These are phyloP conservation scores for Colletotrichum echinochloae DNA, from an alignment of 2,329 filamentous ascomycete species.

Conservation along the genomic window DNA sequence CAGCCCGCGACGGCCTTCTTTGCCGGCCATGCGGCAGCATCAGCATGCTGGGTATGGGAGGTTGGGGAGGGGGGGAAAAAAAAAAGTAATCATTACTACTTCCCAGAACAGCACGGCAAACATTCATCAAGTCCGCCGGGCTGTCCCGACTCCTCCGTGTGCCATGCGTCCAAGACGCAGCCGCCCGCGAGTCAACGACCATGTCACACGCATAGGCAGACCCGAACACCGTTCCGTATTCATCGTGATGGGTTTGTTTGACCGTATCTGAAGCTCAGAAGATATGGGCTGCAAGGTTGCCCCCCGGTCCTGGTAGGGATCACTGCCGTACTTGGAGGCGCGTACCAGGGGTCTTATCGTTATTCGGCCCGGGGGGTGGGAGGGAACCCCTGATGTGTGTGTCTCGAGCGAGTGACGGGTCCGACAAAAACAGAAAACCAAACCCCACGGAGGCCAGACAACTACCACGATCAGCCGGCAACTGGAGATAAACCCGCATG, in stretches of 20 bases:
- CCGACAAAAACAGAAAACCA: neutral
- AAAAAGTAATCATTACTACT: too few species aligned
- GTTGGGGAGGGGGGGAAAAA: too few species aligned
- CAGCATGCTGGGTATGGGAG: too few species aligned
- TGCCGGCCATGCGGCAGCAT: neutral
- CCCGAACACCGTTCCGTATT: slow-evolving; percentile 6
- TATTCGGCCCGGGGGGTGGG: neutral
- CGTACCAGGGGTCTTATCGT: slow-evolving; percentile 6
- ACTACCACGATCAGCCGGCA: neutral
- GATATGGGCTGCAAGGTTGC: neutral
- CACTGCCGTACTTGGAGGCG: too few species aligned
- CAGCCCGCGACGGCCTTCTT: neutral
- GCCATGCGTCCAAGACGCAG: neutral
- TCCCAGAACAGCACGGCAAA: neutral
- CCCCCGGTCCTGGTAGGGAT: neutral
- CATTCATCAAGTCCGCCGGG: neutral
- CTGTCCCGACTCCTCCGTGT: too few species aligned
- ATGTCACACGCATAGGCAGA: neutral
- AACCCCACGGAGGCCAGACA: neutral
- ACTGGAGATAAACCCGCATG: slow-evolving; percentile 18
- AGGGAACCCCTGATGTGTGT: neutral
- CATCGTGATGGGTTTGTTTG: slow-evolving; percentile 6
- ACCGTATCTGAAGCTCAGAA: neutral
- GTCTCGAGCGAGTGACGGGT: neutral
- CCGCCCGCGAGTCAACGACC: slow-evolving; percentile 10